Base-by-base conservation (phyloP, 2,329 filamentous ascomycete genomes). In the Verticillium longisporum region DNA sequence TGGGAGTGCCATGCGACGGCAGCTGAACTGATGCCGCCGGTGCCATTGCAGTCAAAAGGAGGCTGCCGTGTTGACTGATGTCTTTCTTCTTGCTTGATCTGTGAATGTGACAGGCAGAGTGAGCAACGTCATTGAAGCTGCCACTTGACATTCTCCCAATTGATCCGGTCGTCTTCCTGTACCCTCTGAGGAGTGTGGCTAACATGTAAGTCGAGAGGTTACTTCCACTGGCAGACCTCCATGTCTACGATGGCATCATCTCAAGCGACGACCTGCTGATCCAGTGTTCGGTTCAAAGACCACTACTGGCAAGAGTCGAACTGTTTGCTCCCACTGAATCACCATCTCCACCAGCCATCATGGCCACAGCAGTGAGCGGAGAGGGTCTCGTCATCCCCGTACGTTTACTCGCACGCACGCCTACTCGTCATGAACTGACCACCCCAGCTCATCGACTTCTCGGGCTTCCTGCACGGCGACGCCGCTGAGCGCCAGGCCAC, bases 391-490 rank as follows among this genome's bases (percentile, higher is more conserved):
- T 81, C 62, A 86, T 85, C 67, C 83, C 83, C 14, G 83, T 84
- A 73, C 64, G 77, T 36, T 54, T 53, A 21, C 14, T 21, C 32
- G 26, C 38, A n/a, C 53, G 53, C 59, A 70, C 68, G 66, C 72
- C 61, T 69, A 72, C 55, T 26, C 21, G 57, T 34, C 55, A 6
- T 59, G 63, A 65, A 38, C 68, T 65, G 54, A 54, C 11, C 4
- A 10, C 38, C 34, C 18, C 67, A 92, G 89, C 82, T 92, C 68
- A 90, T 93, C 70, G 87, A 96, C 79, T 93, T 96, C 72, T 85
- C 84, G 13, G 80, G 80, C 54, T 95, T 93, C 74, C 83, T 91
- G 31, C 74, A 81, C 61, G 89, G 89, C 37, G 80, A 82, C 21
- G 77, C 83, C 0, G 68, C 79, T 10, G 78, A 89, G 66, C 89